Conservation (phyloP, 2,329 filamentous ascomycete genomes). For the Lecanosticta acicola region DNA sequence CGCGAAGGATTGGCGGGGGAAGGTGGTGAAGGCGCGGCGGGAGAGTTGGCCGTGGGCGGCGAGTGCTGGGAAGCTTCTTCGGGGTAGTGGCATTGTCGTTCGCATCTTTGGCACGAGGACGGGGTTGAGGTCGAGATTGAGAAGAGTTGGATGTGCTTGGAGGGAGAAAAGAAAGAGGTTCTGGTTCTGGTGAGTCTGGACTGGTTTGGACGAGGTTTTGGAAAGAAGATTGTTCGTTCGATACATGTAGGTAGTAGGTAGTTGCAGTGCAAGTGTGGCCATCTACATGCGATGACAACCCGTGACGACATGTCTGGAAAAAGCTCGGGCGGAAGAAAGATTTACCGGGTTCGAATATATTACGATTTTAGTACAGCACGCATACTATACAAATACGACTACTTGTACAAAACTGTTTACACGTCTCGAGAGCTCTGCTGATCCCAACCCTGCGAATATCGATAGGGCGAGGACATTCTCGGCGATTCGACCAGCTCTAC, state of each 20-base stretch:
- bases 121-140: neutral
- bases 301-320: neutral
- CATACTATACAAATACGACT: too few relatives aligned
- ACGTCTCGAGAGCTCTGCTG: too few relatives aligned
- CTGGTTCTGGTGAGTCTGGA: neutral
- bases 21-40: slow-evolving; percentile 10
- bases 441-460: too few relatives aligned
- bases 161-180: neutral
- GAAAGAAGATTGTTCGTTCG: neutral
- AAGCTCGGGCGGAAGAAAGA: neutral
- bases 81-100: slow-evolving; percentile 11
- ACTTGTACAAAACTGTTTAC: too few relatives aligned
- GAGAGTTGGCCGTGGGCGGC: slow-evolving; percentile 1
- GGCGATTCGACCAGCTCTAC: neutral
- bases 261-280: neutral
- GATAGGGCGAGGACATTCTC: too few relatives aligned
- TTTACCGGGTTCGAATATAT: neutral
- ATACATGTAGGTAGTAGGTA: too few relatives aligned
- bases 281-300: too few relatives aligned
- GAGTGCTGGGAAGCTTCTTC: slow-evolving; percentile 9
- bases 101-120: neutral
- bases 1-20: slow-evolving; percentile 20
- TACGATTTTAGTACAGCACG: too few relatives aligned
- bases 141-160: neutral
- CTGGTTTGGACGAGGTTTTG: neutral